Evolutionary conservation across 2,329 filamentous ascomycete species (phyloP).

Genomic region (Apiospora hydei): DNA sequence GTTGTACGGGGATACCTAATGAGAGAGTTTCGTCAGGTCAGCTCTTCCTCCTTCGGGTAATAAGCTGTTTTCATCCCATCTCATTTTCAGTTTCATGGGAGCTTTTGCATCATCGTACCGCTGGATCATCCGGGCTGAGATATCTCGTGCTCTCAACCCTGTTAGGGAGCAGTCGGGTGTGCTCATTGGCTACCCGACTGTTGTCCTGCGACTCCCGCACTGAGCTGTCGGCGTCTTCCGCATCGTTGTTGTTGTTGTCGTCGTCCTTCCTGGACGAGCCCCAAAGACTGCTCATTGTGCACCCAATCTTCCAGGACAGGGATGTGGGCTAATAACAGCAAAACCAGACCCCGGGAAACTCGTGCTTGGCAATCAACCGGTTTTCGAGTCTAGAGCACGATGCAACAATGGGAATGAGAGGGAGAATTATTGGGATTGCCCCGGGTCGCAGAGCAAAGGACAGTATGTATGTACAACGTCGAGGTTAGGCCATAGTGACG

Average conservation of each 20-base stretch:
- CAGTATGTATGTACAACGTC: conserved; percentile 1
- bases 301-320: not conserved
- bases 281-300: conserved; percentile 42
- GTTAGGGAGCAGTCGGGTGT: conserved; percentile 73
- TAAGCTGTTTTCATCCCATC: not conserved
- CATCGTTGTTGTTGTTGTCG: conserved; percentile 27
- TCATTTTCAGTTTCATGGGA: conserved; percentile 7
- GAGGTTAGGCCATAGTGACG: conserved; percentile 16
- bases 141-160: conserved; percentile 66
- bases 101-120: conserved; percentile 59
- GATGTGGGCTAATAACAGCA: not conserved
- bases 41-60: not conserved
- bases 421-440: not conserved
- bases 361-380: not conserved
- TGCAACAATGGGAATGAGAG: not conserved
- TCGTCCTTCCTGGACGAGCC: conserved; percentile 34
- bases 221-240: conserved; percentile 28
- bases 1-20: conserved; percentile 76
- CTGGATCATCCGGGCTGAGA: conserved; percentile 80
- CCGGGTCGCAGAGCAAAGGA: not conserved
- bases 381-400: not conserved
- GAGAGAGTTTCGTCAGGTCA: not conserved
- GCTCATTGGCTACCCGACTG: conserved; percentile 52
- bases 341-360: not conserved
- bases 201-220: conserved; percentile 34